Conservation (phyloP, 768 basidiomycete species). For the Termitomyces titanicus region DNA sequence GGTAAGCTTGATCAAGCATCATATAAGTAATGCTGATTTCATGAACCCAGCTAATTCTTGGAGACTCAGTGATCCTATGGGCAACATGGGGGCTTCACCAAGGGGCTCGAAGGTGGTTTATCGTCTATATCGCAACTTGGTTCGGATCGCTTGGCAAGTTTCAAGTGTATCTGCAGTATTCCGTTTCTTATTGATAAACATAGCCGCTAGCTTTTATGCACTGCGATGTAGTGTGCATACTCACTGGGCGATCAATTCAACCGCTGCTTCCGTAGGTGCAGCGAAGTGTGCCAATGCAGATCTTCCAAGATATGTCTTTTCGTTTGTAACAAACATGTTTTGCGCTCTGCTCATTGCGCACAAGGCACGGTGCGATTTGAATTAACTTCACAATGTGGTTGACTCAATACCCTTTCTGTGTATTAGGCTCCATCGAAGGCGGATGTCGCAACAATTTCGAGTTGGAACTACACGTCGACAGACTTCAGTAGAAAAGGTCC, state of each 20-base stretch:
- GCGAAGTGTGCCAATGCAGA: conserved; percentile 22
- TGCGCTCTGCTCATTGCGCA: conserved; percentile 25
- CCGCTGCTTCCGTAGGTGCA: conserved; percentile 22
- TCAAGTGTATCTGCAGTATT: not conserved
- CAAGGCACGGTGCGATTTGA: conserved; percentile 17
- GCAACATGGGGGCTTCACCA: conserved; percentile 23
- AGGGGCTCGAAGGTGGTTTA: conserved; percentile 14
- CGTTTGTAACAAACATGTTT: conserved; percentile 26
- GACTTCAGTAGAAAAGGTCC: conserved; percentile 24
- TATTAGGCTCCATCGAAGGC: conserved; percentile 20
- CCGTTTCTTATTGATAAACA: not conserved
- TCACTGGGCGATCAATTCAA: conserved; percentile 22
- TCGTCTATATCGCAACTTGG: conserved; percentile 21
- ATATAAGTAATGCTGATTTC: not conserved
- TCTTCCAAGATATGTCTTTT: conserved; percentile 25
- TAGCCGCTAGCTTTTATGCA: conserved; percentile 26
- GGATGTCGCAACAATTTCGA: conserved; percentile 21
- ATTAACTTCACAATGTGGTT: not conserved
- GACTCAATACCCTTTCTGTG: not conserved
- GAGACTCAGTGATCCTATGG: conserved; percentile 29
- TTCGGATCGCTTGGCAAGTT: conserved; percentile 23
- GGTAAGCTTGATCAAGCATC: conserved; percentile 5
- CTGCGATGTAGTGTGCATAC: conserved; percentile 25
- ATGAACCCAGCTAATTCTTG: conserved; percentile 19
- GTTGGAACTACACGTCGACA: conserved; percentile 20